Conservation (phyloP, 352 stramenopile genomes). For the Pythium sp. region DNA sequence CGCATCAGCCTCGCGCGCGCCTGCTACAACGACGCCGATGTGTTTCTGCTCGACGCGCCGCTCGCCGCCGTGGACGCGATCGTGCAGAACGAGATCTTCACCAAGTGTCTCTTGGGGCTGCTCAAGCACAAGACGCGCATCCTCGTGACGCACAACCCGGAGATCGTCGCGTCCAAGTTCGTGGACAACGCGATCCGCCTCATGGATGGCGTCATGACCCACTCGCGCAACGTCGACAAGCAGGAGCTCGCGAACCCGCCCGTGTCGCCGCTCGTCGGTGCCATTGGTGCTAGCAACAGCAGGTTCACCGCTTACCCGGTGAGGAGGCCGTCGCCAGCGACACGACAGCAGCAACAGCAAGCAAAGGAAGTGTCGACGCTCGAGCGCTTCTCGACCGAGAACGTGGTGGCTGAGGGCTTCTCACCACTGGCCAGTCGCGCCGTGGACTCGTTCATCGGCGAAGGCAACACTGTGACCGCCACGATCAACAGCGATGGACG, state of each 20-base stretch:
- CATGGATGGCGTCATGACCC: constrained; percentile 41
- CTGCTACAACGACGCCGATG: constrained; percentile 80
- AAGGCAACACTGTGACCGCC: constrained; percentile 11
- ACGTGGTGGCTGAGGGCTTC: constrained; percentile 28
- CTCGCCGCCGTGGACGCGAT: constrained; percentile 49
- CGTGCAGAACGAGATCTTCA: constrained; percentile 83
- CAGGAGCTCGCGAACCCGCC: constrained; percentile 27
- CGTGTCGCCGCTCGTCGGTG: constrained; percentile 36
- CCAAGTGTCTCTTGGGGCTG: constrained; percentile 65
- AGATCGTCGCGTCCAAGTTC: constrained; percentile 63
- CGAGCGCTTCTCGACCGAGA: constrained; percentile 28
- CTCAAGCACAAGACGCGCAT: constrained; percentile 67
- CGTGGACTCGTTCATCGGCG: constrained; percentile 34
- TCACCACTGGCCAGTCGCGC: constrained; percentile 28
- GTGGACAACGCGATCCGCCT: constrained; percentile 58
- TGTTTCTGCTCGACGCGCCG: constrained; percentile 68
- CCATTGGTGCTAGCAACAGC: constrained; percentile 4
- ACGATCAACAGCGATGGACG: neutral
- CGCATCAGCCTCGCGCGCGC: constrained; percentile 80
- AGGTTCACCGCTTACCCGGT: constrained; percentile 5
- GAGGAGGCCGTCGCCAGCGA: neutral
- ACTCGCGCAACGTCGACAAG: constrained; percentile 42
- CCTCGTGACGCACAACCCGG: constrained; percentile 63
- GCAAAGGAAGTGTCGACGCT: constrained; percentile 12
- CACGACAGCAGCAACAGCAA: constrained; percentile 1